These are phyloP conservation scores for Aspergillus neoniger DNA, from an alignment of 2,329 filamentous ascomycete genomes.

Conservation along the genomic window DNA sequence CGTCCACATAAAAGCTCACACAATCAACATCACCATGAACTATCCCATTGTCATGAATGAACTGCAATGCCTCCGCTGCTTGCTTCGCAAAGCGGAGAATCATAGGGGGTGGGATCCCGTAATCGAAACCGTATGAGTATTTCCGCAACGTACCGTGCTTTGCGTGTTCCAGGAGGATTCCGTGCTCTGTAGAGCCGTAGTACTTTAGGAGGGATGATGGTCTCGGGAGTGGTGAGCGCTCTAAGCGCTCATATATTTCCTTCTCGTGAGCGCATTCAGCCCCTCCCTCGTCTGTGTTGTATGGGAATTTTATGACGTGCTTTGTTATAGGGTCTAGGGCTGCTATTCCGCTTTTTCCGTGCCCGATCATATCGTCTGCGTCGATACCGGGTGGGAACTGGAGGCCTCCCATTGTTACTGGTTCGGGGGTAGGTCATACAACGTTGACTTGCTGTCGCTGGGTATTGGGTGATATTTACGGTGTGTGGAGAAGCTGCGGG, in stretches of 20 bases:
- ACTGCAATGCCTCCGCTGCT: slow-evolving; percentile 3
- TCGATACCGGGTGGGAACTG: slow-evolving; percentile 3
- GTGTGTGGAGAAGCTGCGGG: too few species aligned
- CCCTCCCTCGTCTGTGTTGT: background rate
- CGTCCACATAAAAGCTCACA: slow-evolving; percentile 5
- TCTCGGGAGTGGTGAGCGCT: background rate
- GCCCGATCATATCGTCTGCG: background rate
- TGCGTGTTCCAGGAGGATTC: slow-evolving; percentile 4
- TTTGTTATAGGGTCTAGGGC: slow-evolving; percentile 1
- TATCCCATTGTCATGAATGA: slow-evolving; percentile 1
- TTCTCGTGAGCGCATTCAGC: slow-evolving; percentile 2
- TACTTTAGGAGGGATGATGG: slow-evolving; percentile 4
- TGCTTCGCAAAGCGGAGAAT: slow-evolving; percentile 4
- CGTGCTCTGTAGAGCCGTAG: background rate
- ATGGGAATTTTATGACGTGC: slow-evolving; percentile 5
- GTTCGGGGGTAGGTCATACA: background rate
- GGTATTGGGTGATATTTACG: too few species aligned
- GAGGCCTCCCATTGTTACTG: background rate
- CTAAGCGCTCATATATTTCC: slow-evolving; percentile 5
- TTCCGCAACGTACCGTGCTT: background rate
- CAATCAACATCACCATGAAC: slow-evolving; percentile 4
- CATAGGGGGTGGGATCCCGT: background rate
- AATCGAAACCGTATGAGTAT: background rate
- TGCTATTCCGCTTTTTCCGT: background rate
- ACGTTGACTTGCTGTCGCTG: too few species aligned